Evolutionary conservation across 371 early-diverging fungal species (phyloP).

Genomic region (Zychaea mexicana): DNA sequence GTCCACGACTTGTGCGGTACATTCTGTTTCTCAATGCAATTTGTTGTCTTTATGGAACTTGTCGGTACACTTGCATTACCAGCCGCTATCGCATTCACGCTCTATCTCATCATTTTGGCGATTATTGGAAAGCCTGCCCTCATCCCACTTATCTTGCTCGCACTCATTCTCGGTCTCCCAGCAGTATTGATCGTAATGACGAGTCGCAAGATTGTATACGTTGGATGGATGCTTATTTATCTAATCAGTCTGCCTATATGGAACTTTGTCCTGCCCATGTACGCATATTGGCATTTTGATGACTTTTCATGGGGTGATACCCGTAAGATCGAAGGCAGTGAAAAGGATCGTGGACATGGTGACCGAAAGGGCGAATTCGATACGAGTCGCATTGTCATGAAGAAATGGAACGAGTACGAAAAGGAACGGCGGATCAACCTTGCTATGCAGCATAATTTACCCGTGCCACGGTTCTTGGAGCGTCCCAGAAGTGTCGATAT

Average conservation of each 20-base stretch:
- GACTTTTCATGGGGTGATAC: constrained; percentile 99
- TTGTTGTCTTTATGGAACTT: constrained; percentile 97
- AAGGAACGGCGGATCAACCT: constrained; percentile 23
- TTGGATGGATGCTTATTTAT: constrained; percentile 96
- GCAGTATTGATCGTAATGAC: constrained; percentile 93
- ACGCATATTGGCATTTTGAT: constrained; percentile 99
- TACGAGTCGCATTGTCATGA: constrained; percentile 65
- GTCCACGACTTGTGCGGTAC: constrained; percentile 98
- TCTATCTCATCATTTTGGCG: constrained; percentile 76
- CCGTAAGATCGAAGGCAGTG: constrained; percentile 73
- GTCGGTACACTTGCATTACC: constrained; percentile 98
- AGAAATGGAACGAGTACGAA: constrained; percentile 74
- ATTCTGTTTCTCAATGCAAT: constrained; percentile 99
- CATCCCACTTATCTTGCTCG: constrained; percentile 81
- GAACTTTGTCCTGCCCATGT: constrained; percentile 96
- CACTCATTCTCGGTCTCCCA: constrained; percentile 89
- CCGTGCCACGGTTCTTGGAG: constrained; percentile 23
- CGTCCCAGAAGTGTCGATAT: constrained; percentile 19
- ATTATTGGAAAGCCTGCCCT: constrained; percentile 58
- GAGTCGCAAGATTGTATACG: constrained; percentile 86
- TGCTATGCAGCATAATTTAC: constrained; percentile 24
- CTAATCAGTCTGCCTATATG: constrained; percentile 95
- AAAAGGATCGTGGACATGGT: constrained; percentile 56
- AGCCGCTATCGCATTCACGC: constrained; percentile 93
- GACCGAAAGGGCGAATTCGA: constrained; percentile 68